A percentile compares a stretch with the other conserved stretches of the same genome.
Conservation (phyloP, 2,329 filamentous ascomycete species). For the Ceratocystiopsis sp. region DNA sequence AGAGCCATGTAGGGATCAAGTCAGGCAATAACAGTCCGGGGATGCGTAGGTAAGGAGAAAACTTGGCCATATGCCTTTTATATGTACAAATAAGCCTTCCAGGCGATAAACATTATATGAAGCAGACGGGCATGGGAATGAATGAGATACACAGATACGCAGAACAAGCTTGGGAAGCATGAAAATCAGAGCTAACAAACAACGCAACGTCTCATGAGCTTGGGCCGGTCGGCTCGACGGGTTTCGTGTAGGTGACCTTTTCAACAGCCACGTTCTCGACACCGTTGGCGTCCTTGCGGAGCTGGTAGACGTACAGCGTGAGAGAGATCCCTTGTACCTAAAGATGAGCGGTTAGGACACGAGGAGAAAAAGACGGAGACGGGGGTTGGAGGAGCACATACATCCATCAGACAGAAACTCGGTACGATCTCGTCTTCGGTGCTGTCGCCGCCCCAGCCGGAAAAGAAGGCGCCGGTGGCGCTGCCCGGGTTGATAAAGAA, state of each 20-base stretch:
- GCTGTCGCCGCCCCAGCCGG: slow-evolving; percentile 43
- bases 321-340: slow-evolving; percentile 92
- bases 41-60: too few relatives aligned
- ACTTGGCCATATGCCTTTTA: too few relatives aligned
- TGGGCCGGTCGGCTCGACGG: slow-evolving; percentile 38
- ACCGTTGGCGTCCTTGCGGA: slow-evolving; percentile 60
- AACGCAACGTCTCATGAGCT: slow-evolving; percentile 17
- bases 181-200: background rate
- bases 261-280: slow-evolving; percentile 68
- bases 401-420: slow-evolving; percentile 96
- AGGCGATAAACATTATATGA: too few relatives aligned
- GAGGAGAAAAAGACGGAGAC: background rate
- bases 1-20: too few relatives aligned
- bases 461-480: slow-evolving; percentile 45
- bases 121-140: too few relatives aligned
- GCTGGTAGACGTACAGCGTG: slow-evolving; percentile 85
- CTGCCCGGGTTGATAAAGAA: slow-evolving; percentile 56
- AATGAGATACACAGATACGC: too few relatives aligned
- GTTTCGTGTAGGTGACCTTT: slow-evolving; percentile 75
- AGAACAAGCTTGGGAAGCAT: too few relatives aligned
- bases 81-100: too few relatives aligned
- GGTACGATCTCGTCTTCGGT: slow-evolving; percentile 62
- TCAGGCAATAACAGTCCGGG: too few relatives aligned
- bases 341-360: too few relatives aligned
- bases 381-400: slow-evolving; percentile 31